phyloP scores from a whole-genome alignment of 306 rosid species.

The Lablab purpureus region DNA sequence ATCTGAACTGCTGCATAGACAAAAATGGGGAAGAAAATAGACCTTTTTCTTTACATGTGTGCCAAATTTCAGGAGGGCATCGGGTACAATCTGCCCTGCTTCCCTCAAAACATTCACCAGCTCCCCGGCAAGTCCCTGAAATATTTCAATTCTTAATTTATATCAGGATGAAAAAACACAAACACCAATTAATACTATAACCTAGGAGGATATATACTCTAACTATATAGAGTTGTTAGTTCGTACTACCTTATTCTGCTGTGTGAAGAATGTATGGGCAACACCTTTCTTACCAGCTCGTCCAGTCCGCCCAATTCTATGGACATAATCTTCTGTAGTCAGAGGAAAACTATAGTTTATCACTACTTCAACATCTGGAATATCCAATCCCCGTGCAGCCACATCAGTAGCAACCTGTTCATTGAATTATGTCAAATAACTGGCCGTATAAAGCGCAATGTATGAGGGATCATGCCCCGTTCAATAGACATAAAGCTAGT shows the following conservation, averaged over 20 bases:
- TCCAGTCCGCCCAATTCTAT: slow-evolving; percentile 96
- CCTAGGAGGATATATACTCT: not conserved
- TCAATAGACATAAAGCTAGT: slow-evolving; percentile 13
- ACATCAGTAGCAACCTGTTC: slow-evolving; percentile 95
- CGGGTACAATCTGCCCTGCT: slow-evolving; percentile 87
- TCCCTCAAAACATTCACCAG: slow-evolving; percentile 95
- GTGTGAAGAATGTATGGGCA: slow-evolving; percentile 94
- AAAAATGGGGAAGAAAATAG: slow-evolving; percentile 39
- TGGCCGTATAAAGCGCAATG: not conserved
- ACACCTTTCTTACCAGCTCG: slow-evolving; percentile 97
- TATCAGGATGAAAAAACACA: not conserved
- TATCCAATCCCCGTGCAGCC: slow-evolving; percentile 97
- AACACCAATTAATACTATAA: slow-evolving; percentile 12
- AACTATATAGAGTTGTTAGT: not conserved
- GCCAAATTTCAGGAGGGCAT: slow-evolving; percentile 78
- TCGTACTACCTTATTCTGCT: slow-evolving; percentile 72
- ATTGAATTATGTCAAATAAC: slow-evolving; percentile 27
- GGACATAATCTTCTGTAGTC: slow-evolving; percentile 95
- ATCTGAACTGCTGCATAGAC: not conserved
- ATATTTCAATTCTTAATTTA: slow-evolving; percentile 28
- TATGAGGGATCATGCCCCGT: slow-evolving; percentile 13
- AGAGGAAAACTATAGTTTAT: slow-evolving; percentile 95
- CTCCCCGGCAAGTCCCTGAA: slow-evolving; percentile 98
- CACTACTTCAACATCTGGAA: slow-evolving; percentile 96
- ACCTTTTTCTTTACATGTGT: slow-evolving; percentile 98